These are phyloP conservation scores for Ustilago lituana DNA, from an alignment of 1,284 basidiomycete genomes.

Conservation along the genomic window DNA sequence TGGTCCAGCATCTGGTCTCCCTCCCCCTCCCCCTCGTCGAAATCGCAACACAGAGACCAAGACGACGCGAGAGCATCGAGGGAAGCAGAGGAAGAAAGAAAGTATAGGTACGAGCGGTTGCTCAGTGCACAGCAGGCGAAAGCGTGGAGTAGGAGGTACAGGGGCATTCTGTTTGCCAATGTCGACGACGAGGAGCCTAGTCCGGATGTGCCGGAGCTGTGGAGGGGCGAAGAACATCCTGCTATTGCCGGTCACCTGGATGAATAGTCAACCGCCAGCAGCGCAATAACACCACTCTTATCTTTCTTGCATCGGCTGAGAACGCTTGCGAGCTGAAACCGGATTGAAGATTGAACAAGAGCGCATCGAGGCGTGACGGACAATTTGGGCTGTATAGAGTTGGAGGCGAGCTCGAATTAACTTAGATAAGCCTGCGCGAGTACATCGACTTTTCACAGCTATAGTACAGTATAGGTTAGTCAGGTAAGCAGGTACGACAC, in stretches of 20 bases:
- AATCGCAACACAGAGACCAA: background rate
- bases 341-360: no score
- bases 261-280: background rate
- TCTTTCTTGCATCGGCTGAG: no score
- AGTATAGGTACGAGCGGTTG: conserved; percentile 41
- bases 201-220: conserved; percentile 39
- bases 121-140: conserved; percentile 50
- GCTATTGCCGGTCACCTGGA: conserved; percentile 31
- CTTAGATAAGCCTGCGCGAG: no score
- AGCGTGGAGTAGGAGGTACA: conserved; percentile 45
- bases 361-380: no score
- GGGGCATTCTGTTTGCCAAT: conserved; percentile 44
- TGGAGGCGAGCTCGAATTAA: no score
- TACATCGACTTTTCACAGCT: no score
- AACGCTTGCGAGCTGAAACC: no score
- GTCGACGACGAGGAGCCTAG: conserved; percentile 44
- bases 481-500: no score
- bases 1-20: conserved; percentile 36
- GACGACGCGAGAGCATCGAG: conserved; percentile 10
- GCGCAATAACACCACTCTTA: no score
- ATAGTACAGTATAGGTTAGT: no score
- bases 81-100: conserved; percentile 27
- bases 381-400: no score
- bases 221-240: conserved; percentile 49
- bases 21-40: background rate